These are phyloP conservation scores for Circinella minor DNA, from an alignment of 371 early-diverging fungal genomes.

Conservation along the genomic window DNA sequence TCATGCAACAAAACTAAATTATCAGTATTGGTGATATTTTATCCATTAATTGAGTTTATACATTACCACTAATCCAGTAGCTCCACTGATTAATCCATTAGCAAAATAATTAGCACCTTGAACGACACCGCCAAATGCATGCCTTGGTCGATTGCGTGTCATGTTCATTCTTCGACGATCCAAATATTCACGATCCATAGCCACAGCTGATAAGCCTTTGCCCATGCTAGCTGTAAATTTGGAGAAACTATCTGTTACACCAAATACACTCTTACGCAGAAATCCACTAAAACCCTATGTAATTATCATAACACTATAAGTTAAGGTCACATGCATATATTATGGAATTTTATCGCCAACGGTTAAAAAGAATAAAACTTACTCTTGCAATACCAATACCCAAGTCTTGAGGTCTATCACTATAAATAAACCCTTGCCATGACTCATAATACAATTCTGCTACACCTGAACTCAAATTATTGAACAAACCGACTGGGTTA, in stretches of 20 bases:
- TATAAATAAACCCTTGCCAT: slow-evolving; percentile 95
- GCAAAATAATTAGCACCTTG: slow-evolving; percentile 91
- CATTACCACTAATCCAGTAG: slow-evolving; percentile 76
- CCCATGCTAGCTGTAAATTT: slow-evolving; percentile 96
- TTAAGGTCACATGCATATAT: background rate
- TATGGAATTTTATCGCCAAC: background rate
- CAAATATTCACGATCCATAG: slow-evolving; percentile 94
- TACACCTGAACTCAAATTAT: slow-evolving; percentile 93
- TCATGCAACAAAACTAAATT: background rate
- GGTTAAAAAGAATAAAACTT: slow-evolving; percentile 9
- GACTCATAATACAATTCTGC: slow-evolving; percentile 98
- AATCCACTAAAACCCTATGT: slow-evolving; percentile 85
- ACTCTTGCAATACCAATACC: slow-evolving; percentile 93
- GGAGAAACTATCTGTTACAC: slow-evolving; percentile 93
- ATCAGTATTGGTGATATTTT: background rate
- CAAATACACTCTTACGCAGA: slow-evolving; percentile 95
- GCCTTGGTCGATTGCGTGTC: slow-evolving; percentile 89
- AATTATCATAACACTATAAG: background rate
- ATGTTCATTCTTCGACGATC: slow-evolving; percentile 80
- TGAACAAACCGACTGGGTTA: slow-evolving; percentile 98
- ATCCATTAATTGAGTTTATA: background rate
- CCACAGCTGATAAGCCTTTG: slow-evolving; percentile 95
- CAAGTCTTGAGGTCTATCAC: slow-evolving; percentile 94
- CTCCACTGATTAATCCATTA: slow-evolving; percentile 84
- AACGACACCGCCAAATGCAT: slow-evolving; percentile 90